These are phyloP conservation scores for Liriodendron chinense DNA, from an alignment of 164 flowering plant species.

Conservation along the genomic window DNA sequence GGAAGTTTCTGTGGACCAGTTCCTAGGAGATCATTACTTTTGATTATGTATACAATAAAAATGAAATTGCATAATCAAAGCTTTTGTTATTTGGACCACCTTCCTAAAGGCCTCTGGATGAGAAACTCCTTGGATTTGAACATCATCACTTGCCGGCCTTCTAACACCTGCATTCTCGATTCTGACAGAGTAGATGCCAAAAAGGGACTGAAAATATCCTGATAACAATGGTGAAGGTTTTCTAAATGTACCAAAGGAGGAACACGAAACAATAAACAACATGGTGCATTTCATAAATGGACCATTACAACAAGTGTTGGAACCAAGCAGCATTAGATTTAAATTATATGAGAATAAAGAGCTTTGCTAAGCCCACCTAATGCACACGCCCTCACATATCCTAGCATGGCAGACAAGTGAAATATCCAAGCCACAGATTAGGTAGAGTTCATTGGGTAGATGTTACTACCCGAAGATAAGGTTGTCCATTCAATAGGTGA, in stretches of 20 bases:
- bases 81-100: conserved; percentile 29
- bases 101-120: conserved; percentile 68
- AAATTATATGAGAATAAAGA: too few species aligned
- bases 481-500: too few species aligned
- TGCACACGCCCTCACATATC: too few species aligned
- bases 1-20: too few species aligned
- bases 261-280: not conserved
- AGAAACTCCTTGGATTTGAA: conserved; percentile 66
- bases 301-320: too few species aligned
- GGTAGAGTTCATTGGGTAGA: too few species aligned
- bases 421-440: too few species aligned
- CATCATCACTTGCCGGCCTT: conserved; percentile 81
- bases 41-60: not conserved
- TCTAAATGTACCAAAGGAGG: not conserved
- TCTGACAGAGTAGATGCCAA: conserved; percentile 77
- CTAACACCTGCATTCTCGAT: conserved; percentile 79
- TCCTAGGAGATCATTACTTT: too few species aligned
- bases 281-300: not conserved
- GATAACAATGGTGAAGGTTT: conserved; percentile 4
- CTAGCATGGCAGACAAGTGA: too few species aligned
- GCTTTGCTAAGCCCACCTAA: too few species aligned
- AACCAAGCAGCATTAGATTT: too few species aligned
- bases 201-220: conserved; percentile 83
- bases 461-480: too few species aligned
- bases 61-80: not conserved